phyloP scores from a whole-genome alignment of 1,284 basidiomycete genomes.

The Pyrrhoderma lamaoense region DNA sequence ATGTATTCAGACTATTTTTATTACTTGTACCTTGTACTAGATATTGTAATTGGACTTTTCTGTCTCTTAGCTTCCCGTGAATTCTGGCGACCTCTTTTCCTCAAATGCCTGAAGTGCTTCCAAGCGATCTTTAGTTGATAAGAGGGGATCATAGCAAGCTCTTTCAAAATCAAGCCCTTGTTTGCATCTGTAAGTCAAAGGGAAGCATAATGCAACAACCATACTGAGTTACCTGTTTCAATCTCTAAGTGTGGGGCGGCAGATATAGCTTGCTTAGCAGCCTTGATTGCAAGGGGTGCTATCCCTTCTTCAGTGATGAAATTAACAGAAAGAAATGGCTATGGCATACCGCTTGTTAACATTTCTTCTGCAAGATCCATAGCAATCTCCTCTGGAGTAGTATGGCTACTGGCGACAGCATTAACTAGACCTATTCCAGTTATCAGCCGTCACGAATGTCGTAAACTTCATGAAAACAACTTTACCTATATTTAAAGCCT shows the following conservation, averaged over 20 bases:
- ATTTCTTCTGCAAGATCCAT: conserved; percentile 60
- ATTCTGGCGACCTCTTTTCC: conserved; percentile 79
- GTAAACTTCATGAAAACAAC: conserved; percentile 3
- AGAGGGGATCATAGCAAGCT: conserved; percentile 78
- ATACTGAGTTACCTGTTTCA: conserved; percentile 48
- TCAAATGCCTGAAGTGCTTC: conserved; percentile 88
- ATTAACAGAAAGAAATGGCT: conserved; percentile 4
- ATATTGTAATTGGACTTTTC: conserved; percentile 25
- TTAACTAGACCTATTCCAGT: conserved; percentile 61
- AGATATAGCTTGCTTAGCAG: conserved; percentile 86
- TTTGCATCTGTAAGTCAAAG: not conserved
- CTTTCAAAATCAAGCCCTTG: conserved; percentile 84
- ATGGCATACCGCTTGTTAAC: conserved; percentile 54
- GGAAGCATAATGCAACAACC: conserved; percentile 12
- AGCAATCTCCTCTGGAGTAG: conserved; percentile 60
- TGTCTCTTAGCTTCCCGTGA: conserved; percentile 61
- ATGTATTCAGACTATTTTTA: conserved; percentile 16
- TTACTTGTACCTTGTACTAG: conserved; percentile 24
- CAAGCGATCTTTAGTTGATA: conserved; percentile 69
- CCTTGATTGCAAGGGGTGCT: conserved; percentile 86
- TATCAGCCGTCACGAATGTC: not conserved
- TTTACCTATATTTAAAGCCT: conserved; percentile 75
- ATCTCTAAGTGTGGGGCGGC: conserved; percentile 71
- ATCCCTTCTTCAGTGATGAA: conserved; percentile 10
- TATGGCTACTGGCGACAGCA: conserved; percentile 57